Evolutionary conservation across 2,329 filamentous ascomycete genomes (phyloP).

Genomic region (Fusarium sp.): DNA sequence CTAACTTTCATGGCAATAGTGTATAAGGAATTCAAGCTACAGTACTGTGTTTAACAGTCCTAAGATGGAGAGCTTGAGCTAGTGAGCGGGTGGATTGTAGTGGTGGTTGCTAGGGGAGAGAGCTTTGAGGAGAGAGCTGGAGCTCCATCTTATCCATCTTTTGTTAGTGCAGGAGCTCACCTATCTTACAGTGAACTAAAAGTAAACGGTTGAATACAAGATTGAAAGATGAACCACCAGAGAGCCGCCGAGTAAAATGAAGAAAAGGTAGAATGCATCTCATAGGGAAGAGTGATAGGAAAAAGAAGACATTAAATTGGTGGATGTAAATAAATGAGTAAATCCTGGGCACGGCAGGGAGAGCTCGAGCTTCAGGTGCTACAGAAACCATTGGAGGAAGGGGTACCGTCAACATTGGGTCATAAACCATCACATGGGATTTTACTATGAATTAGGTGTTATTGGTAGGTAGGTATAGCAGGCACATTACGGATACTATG

Average conservation of each 20-base stretch:
- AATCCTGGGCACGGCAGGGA: constrained; percentile 4
- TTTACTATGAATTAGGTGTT: background rate
- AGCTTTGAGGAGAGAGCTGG: constrained; percentile 1
- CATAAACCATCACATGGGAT: background rate
- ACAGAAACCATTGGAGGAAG: constrained; percentile 13
- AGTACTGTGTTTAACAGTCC: background rate
- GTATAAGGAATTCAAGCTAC: background rate
- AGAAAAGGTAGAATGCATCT: background rate
- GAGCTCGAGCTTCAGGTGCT: constrained; percentile 13
- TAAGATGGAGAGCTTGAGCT: constrained; percentile 11
- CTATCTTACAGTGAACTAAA: background rate
- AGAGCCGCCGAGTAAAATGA: background rate
- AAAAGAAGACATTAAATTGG: constrained; percentile 4
- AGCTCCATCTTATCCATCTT: background rate
- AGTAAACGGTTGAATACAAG: background rate
- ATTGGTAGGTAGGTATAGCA: no score
- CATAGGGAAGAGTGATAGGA: constrained; percentile 6
- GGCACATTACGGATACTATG: background rate
- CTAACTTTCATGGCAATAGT: background rate
- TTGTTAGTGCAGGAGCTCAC: constrained; percentile 4
- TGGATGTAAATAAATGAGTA: constrained; percentile 11
- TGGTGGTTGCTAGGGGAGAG: constrained; percentile 18
- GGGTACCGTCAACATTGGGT: background rate
- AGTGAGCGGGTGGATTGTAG: constrained; percentile 8
- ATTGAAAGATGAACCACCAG: background rate